Percentiles rank a stretch among this genome's conserved stretches.
Evolutionary conservation across 768 basidiomycete genomes (phyloP).

Genomic region (Leccinum ochraceum): DNA sequence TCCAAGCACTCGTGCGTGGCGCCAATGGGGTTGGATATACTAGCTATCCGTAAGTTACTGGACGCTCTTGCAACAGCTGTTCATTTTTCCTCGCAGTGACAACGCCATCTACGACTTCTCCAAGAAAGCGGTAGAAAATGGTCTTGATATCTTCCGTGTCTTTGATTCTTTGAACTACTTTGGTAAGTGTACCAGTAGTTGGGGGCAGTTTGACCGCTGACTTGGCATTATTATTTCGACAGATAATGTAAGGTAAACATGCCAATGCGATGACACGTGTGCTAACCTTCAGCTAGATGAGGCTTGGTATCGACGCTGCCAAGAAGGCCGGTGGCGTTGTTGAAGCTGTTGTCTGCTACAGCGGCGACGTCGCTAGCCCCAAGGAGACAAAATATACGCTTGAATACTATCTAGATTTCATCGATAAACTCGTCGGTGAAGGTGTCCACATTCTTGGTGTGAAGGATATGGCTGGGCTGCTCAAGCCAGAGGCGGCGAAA

Average conservation of each 20-base stretch:
- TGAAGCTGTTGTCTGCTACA: conserved; percentile 98
- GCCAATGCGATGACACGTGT: neutral
- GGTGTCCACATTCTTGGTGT: conserved; percentile 97
- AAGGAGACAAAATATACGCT: conserved; percentile 97
- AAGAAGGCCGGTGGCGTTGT: conserved; percentile 99
- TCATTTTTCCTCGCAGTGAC: conserved; percentile 52
- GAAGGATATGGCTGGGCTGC: conserved; percentile 98
- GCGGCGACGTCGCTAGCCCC: conserved; percentile 92
- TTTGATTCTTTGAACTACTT: conserved; percentile 99
- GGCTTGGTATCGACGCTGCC: conserved; percentile 97
- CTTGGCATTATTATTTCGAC: conserved; percentile 10
- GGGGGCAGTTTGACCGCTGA: conserved; percentile 1
- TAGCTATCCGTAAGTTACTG: conserved; percentile 80
- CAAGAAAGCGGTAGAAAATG: conserved; percentile 99
- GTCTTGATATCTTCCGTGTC: conserved; percentile 98
- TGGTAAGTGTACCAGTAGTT: conserved; percentile 49
- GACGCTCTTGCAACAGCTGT: neutral
- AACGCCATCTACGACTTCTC: conserved; percentile 99
- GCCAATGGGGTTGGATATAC: conserved; percentile 99
- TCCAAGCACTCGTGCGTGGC: conserved; percentile 97
- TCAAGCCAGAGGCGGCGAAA: conserved; percentile 93
- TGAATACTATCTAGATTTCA: conserved; percentile 95
- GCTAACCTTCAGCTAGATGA: conserved; percentile 62
- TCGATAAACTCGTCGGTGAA: conserved; percentile 88
- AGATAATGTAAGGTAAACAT: conserved; percentile 64